Conservation (phyloP, 192 early-diverging fungal species). For the Backusella psychrophila region DNA sequence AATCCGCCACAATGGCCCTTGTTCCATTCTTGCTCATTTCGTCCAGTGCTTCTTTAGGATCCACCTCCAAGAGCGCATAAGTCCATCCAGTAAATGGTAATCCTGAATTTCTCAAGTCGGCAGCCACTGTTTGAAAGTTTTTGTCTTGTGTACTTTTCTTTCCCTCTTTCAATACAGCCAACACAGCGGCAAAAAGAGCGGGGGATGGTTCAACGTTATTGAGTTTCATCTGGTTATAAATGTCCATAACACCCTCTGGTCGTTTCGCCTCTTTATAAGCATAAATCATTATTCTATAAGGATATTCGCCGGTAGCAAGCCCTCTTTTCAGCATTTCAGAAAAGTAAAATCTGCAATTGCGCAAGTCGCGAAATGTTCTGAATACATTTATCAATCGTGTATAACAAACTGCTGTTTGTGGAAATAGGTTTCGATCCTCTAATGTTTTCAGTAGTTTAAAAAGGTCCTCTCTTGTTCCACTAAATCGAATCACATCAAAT, state of each 20-base stretch:
- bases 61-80: constrained; percentile 17
- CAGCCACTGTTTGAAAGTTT: constrained; percentile 10
- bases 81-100: background rate
- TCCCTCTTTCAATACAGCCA: background rate
- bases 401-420: background rate
- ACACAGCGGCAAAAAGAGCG: background rate
- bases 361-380: background rate
- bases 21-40: background rate
- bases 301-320: background rate
- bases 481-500: constrained; percentile 21
- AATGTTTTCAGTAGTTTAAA: background rate
- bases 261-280: background rate
- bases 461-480: constrained; percentile 10
- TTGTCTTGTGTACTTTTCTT: background rate
- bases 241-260: background rate
- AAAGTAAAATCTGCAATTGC: background rate
- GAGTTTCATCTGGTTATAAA: constrained; percentile 26
- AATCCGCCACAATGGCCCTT: constrained; percentile 15
- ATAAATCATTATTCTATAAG: constrained; percentile 32
- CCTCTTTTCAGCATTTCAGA: constrained; percentile 14
- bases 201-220: background rate
- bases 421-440: background rate
- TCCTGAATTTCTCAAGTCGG: background rate
- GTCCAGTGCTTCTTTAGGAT: constrained; percentile 8
- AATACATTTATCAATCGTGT: constrained; percentile 22